These are phyloP conservation scores for Colletotrichum paranaense DNA, from an alignment of 2,329 filamentous ascomycete species.

Conservation along the genomic window DNA sequence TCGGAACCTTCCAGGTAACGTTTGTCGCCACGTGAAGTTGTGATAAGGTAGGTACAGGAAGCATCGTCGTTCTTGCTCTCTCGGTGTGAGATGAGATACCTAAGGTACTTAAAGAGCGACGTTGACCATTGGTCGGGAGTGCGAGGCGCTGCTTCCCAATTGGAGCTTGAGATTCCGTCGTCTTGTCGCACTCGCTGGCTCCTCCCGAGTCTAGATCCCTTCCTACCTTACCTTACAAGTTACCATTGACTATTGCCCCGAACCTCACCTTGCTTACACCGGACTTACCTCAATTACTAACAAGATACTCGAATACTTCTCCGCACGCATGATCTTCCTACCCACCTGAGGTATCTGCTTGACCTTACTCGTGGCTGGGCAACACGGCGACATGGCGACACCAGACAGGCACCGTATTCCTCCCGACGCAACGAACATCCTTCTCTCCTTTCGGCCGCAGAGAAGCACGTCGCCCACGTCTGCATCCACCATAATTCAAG, in stretches of 20 bases:
- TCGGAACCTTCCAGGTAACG: too few species aligned
- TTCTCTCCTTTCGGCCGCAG: slow-evolving; percentile 14
- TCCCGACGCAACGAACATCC: neutral
- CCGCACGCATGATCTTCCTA: too few species aligned
- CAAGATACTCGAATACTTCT: neutral
- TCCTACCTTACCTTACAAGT: neutral
- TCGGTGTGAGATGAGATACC: neutral
- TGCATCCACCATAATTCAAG: neutral
- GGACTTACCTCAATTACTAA: neutral
- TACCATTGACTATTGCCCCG: too few species aligned
- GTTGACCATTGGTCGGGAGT: neutral
- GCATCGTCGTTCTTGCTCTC: neutral
- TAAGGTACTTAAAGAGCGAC: neutral
- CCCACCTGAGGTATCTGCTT: neutral
- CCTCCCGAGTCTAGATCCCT: neutral
- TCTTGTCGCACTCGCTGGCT: neutral
- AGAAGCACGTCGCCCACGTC: neutral
- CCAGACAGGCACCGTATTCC: neutral
- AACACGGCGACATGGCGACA: slow-evolving; percentile 1
- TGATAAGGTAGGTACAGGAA: neutral
- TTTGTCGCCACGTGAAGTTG: slow-evolving; percentile 10
- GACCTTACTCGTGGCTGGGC: slow-evolving; percentile 2
- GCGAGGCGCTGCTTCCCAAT: neutral
- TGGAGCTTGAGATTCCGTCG: neutral
- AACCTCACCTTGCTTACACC: neutral